Conservation (phyloP, 108 stramenopile genomes). For the Nannochloropsis salina region DNA sequence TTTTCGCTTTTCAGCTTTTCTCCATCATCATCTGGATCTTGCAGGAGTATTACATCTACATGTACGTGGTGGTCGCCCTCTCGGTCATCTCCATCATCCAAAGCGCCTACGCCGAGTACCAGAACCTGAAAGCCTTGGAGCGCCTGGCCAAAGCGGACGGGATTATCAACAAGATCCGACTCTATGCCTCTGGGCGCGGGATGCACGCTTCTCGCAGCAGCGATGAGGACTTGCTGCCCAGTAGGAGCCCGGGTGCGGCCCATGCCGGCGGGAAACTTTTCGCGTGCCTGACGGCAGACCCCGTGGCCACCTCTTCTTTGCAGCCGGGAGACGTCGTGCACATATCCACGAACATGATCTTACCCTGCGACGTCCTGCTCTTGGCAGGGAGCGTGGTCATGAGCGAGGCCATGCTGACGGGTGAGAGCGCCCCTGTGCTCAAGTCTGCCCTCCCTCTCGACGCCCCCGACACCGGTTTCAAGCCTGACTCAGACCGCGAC, state of each 20-base stretch:
- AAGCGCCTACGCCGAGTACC: background rate
- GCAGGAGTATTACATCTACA: background rate
- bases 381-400: conserved; percentile 72
- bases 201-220: no score
- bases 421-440: conserved; percentile 82
- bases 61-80: background rate
- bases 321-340: conserved; percentile 3
- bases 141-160: background rate
- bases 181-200: background rate
- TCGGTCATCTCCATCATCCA: background rate
- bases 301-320: background rate
- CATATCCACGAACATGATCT: background rate
- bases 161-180: background rate
- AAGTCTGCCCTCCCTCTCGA: conserved; percentile 59
- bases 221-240: no score
- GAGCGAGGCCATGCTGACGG: conserved; percentile 90
- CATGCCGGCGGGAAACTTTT: background rate
- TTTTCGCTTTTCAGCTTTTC: background rate
- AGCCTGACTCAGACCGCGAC: background rate
- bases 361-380: conserved; percentile 80
- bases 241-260: no score
- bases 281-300: background rate
- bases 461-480: background rate
- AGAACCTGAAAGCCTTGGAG: conserved; percentile 16
- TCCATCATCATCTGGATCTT: background rate